Base-by-base conservation (phyloP, 306 rosid genomes). In the Phaseolus lunatus region DNA sequence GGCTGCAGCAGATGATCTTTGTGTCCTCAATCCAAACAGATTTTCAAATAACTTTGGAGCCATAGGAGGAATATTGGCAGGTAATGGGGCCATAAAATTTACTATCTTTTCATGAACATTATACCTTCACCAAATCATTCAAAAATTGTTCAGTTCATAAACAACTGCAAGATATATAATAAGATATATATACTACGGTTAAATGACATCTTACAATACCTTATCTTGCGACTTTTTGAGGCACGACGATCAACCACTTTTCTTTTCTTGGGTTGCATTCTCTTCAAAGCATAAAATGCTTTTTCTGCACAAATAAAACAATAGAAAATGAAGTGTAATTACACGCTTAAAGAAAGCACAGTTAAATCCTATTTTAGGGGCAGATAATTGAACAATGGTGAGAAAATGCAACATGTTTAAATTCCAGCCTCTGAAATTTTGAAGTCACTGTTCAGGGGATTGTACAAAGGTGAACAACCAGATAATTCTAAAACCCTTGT, bases 211-310 rank as follows among this genome's bases (percentile, higher is more conserved):
- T 52, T 52, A 33, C 9, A 10, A 64, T 86, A 94, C 98, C 97
- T 89, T 85, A 94, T 92, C 88, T 94, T 94, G 33, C 98, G 96
- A 82, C 93, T 86, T 89, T 92, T 94, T 10, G 97, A 92, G 52
- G 97, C 98, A 3, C 95, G 94, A 22, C 96, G 89, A 77, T 94
- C 96, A 0, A 94, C 96, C 10, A 89, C 82, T 81, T 94, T 94
- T 77, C 96, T 82, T 87, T 94, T 94, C 87, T 94, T 94, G 7
- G 87, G 79, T 78, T 89, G 98, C 84, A 65, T 61, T 79, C 80
- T 88, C 65, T 88, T 89, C 82, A 89, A 70, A 35, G 95, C 89
- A 86, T 90, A 88, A 44, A 92, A 65, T 35, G 90, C 90, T 2
- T 90, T 64, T 77, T 92, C 95, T 94, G 89, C 27, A 64, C 71